Evolutionary conservation across 1,284 basidiomycete species (phyloP).

Genomic region (Rhodotorula sp.): DNA sequence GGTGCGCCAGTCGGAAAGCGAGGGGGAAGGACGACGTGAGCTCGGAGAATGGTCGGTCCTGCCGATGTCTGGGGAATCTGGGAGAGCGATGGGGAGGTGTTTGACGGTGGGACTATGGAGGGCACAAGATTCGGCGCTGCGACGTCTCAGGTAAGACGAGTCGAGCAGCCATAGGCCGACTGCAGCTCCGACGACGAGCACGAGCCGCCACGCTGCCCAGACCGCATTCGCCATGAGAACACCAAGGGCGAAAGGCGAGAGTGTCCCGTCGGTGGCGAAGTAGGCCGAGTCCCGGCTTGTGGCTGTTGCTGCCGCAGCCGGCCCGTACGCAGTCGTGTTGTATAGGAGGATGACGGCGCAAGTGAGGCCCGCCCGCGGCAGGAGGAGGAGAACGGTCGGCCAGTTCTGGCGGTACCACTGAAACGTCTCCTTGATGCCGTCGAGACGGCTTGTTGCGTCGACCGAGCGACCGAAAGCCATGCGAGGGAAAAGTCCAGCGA

Average conservation of each 20-base stretch:
- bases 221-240: conserved; percentile 33
- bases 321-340: conserved; percentile 31
- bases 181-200: conserved; percentile 14
- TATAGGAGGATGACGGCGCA: conserved; percentile 38
- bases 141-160: background rate
- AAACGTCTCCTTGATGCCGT: conserved; percentile 31
- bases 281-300: conserved; percentile 28
- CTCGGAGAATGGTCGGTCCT: background rate
- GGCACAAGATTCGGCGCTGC: background rate
- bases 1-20: conserved; percentile 6
- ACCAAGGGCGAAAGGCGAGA: conserved; percentile 28
- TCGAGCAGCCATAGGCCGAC: background rate
- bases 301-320: background rate
- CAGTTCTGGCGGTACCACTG: conserved; percentile 39
- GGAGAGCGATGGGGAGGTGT: background rate
- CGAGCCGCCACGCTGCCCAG: conserved; percentile 30
- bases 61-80: conserved; percentile 1
- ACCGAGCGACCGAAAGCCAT: conserved; percentile 22
- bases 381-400: conserved; percentile 37
- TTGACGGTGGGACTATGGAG: background rate
- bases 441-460: conserved; percentile 14
- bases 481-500: conserved; percentile 9
- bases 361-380: conserved; percentile 36
- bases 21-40: background rate
- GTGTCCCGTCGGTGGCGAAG: conserved; percentile 30